Evolutionary conservation across 2,329 filamentous ascomycete species (phyloP).

Genomic region (Teratosphaeria viscida): DNA sequence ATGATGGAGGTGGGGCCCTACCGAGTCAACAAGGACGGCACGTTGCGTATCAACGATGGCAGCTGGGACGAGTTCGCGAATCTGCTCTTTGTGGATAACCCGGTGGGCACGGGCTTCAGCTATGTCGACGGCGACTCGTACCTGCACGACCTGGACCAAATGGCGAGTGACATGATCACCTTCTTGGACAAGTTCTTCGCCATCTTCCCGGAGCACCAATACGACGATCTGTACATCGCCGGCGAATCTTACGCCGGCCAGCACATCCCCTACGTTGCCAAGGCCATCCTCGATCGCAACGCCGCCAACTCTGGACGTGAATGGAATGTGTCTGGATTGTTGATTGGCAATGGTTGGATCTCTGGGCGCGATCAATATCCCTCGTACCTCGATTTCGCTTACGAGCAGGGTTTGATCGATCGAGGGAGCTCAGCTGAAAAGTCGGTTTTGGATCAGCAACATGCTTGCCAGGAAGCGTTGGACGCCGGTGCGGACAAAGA

Average conservation of each 20-base stretch:
- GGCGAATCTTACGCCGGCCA: slow-evolving; percentile 97
- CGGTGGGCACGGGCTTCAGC: slow-evolving; percentile 92
- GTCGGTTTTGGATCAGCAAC: slow-evolving; percentile 57
- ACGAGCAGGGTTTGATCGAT: slow-evolving; percentile 62
- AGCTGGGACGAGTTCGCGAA: slow-evolving; percentile 99
- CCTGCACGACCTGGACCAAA: slow-evolving; percentile 71
- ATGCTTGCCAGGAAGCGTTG: slow-evolving; percentile 54
- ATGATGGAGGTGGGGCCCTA: slow-evolving; percentile 96
- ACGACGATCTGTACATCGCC: slow-evolving; percentile 86
- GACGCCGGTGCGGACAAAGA: slow-evolving; percentile 48
- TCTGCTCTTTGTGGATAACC: slow-evolving; percentile 91
- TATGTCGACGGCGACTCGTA: slow-evolving; percentile 87
- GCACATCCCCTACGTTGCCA: slow-evolving; percentile 94
- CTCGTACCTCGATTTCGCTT: slow-evolving; percentile 71
- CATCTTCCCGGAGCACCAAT: slow-evolving; percentile 82
- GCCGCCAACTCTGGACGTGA: slow-evolving; percentile 27
- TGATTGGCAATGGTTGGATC: slow-evolving; percentile 98
- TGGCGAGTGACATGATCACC: slow-evolving; percentile 76
- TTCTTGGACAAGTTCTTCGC: slow-evolving; percentile 89
- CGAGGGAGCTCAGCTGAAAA: slow-evolving; percentile 56
- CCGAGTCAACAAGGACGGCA: slow-evolving; percentile 61
- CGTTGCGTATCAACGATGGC: slow-evolving; percentile 76
- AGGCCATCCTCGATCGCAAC: slow-evolving; percentile 80
- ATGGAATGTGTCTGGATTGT: slow-evolving; percentile 74
- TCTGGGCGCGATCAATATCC: slow-evolving; percentile 83